A percentile compares a stretch with the other conserved stretches of the same genome.
These are phyloP conservation scores for Strobilomyces dryophilus DNA, from an alignment of 768 basidiomycete genomes.

Conservation along the genomic window DNA sequence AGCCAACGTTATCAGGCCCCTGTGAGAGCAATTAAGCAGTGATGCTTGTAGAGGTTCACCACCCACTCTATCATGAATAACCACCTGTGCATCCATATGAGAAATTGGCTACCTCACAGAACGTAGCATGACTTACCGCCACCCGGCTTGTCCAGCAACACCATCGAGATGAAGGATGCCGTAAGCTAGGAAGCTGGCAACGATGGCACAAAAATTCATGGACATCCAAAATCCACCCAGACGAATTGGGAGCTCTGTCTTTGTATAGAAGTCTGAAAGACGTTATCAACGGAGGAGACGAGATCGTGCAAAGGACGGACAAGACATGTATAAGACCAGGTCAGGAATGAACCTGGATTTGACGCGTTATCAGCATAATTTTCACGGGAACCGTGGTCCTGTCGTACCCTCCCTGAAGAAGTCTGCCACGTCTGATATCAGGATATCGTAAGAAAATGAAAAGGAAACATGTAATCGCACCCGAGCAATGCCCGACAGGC, in stretches of 20 bases:
- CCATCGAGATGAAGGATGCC: conserved; percentile 42
- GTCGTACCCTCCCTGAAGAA: conserved; percentile 46
- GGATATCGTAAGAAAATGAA: too few species aligned
- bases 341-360: conserved; percentile 51
- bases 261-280: conserved; percentile 45
- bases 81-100: conserved; percentile 30
- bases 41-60: too few species aligned
- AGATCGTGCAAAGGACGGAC: too few species aligned
- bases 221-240: conserved; percentile 69
- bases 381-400: background rate
- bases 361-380: background rate
- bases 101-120: background rate
- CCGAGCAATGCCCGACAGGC: conserved; percentile 46
- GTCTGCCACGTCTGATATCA: conserved; percentile 16
- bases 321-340: conserved; percentile 58
- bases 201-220: conserved; percentile 49
- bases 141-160: conserved; percentile 12
- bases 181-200: conserved; percentile 50
- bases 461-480: conserved; percentile 14
- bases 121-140: conserved; percentile 13
- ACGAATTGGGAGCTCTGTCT: conserved; percentile 47
- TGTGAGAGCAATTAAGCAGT: background rate
- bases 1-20: conserved; percentile 40
- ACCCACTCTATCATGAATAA: conserved; percentile 31
- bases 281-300: background rate